Percentiles rank a stretch among this genome's conserved stretches.
Conservation (phyloP, 768 basidiomycete genomes). For the Trametes gibbosa region DNA sequence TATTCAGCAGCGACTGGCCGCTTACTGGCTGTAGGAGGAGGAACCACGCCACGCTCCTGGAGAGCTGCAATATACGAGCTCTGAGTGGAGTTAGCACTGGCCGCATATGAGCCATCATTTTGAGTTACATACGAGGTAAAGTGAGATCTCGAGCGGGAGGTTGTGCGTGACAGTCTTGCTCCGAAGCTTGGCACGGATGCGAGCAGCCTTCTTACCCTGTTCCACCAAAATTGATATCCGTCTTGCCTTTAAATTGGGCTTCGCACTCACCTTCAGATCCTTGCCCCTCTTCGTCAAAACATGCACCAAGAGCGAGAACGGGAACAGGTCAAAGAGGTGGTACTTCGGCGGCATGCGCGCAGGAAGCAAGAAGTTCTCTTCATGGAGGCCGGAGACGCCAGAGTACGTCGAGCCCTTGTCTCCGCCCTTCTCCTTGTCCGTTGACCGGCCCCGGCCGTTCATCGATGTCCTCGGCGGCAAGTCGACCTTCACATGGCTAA, state of each 20-base stretch:
- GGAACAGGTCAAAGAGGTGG: conserved; percentile 62
- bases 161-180: conserved; percentile 49
- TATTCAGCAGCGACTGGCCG: conserved; percentile 3
- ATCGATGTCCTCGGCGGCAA: conserved; percentile 1
- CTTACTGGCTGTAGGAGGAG: conserved; percentile 62
- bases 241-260: neutral
- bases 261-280: conserved; percentile 36
- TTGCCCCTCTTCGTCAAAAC: conserved; percentile 45
- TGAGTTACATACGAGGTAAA: conserved; percentile 52
- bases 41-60: conserved; percentile 52
- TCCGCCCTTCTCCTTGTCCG: conserved; percentile 3
- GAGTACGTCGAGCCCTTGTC: conserved; percentile 24
- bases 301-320: conserved; percentile 58
- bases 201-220: conserved; percentile 58
- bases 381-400: conserved; percentile 22
- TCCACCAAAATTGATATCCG: neutral
- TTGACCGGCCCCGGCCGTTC: conserved; percentile 2
- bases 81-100: conserved; percentile 34
- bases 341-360: conserved; percentile 57
- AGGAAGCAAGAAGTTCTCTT: conserved; percentile 50
- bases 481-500: conserved; percentile 12
- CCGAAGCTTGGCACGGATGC: conserved; percentile 48
- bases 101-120: neutral
- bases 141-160: conserved; percentile 64
- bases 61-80: conserved; percentile 65